Evolutionary conservation across 768 basidiomycete genomes (phyloP).

Genomic region (Lentinula edodes): DNA sequence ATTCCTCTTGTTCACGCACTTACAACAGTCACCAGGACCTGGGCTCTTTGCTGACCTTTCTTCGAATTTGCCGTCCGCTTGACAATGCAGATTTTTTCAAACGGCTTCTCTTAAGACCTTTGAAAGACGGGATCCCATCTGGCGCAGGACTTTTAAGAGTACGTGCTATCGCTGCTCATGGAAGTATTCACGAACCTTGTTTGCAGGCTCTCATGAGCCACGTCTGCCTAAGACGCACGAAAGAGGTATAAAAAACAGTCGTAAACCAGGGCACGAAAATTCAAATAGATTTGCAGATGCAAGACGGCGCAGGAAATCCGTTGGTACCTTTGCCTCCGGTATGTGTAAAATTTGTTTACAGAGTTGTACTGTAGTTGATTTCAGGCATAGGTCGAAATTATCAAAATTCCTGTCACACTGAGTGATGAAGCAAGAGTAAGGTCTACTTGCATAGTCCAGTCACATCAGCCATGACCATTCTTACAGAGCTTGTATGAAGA

Average conservation of each 20-base stretch:
- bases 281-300: constrained; percentile 51
- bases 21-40: constrained; percentile 56
- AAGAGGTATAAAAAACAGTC: constrained; percentile 46
- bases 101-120: constrained; percentile 68
- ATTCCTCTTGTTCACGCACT: neutral
- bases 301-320: constrained; percentile 67
- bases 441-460: neutral
- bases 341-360: constrained; percentile 9
- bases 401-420: constrained; percentile 64
- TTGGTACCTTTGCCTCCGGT: constrained; percentile 75
- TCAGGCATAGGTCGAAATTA: constrained; percentile 63
- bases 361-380: neutral
- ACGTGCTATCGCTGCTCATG: constrained; percentile 13
- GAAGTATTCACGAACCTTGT: neutral
- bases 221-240: constrained; percentile 75
- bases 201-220: constrained; percentile 64
- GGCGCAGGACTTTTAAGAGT: constrained; percentile 73
- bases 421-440: constrained; percentile 57
- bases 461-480: neutral
- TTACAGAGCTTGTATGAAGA: constrained; percentile 60
- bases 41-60: constrained; percentile 79
- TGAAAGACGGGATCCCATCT: constrained; percentile 60
- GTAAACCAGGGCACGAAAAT: neutral
- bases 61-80: constrained; percentile 79
- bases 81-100: constrained; percentile 83